Conservation (phyloP, 192 early-diverging fungal species). For the Lobosporangium transversale region DNA sequence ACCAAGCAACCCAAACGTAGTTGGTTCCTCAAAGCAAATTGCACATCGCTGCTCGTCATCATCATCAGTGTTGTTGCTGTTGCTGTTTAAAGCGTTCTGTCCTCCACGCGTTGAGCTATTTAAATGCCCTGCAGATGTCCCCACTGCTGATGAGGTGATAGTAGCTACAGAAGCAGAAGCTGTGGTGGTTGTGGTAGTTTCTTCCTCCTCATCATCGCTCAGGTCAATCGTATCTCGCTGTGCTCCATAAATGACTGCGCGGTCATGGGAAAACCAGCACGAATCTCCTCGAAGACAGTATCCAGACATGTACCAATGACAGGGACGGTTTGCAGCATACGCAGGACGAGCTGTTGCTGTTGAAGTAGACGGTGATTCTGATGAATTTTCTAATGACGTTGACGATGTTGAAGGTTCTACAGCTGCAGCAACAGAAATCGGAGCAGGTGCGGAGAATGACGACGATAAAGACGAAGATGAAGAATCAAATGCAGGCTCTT, state of each 20-base stretch:
- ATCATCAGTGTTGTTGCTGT: not conserved
- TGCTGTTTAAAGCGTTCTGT: not conserved
- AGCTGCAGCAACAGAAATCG: not conserved
- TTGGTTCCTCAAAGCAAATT: constrained; percentile 40
- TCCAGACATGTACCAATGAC: constrained; percentile 47
- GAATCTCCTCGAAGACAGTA: constrained; percentile 43
- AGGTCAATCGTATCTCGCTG: not conserved
- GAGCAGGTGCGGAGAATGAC: no score
- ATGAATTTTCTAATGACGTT: not conserved
- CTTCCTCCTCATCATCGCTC: constrained; percentile 11
- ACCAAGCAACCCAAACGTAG: constrained; percentile 47
- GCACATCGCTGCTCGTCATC: constrained; percentile 36
- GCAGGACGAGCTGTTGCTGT: constrained; percentile 4
- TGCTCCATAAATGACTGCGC: constrained; percentile 7
- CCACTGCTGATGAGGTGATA: no score
- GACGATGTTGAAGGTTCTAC: not conserved
- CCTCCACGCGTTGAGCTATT: no score
- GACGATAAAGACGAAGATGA: no score
- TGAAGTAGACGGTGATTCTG: not conserved
- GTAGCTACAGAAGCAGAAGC: not conserved
- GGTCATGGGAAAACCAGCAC: constrained; percentile 51
- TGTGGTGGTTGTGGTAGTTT: not conserved
- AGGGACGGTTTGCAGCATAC: constrained; percentile 22
- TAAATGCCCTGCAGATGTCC: no score
- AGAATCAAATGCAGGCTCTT: not conserved